Conservation (phyloP, 495 filamentous ascomycete species). For the Cladorrhinum samala region DNA sequence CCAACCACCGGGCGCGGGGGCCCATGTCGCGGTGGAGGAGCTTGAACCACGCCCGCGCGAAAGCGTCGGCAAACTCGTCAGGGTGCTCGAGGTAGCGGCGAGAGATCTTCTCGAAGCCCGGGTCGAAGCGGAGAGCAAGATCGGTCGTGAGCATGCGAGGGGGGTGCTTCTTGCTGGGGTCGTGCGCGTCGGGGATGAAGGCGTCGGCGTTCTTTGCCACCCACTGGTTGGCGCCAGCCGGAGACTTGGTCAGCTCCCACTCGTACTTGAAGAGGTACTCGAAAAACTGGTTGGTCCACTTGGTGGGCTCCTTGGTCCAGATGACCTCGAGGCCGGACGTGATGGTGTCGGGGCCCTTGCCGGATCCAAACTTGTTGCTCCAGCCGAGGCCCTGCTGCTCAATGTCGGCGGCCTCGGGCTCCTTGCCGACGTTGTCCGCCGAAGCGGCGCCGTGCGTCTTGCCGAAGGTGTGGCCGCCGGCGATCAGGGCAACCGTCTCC, state of each 20-base stretch:
- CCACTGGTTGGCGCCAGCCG: conserved; percentile 69
- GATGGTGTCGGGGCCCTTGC: conserved; percentile 61
- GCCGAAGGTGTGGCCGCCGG: conserved; percentile 68
- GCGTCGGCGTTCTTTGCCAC: conserved; percentile 58
- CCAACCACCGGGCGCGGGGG: conserved; percentile 58
- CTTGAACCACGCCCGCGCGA: conserved; percentile 72
- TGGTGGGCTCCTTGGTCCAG: conserved; percentile 64
- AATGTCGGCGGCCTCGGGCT: conserved; percentile 56
- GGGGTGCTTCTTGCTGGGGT: conserved; percentile 56
- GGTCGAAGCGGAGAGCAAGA: conserved; percentile 62
- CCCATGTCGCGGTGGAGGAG: conserved; percentile 69
- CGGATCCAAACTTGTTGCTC: conserved; percentile 50
- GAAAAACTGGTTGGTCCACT: conserved; percentile 62
- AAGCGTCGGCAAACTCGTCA: conserved; percentile 58
- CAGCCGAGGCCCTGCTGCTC: conserved; percentile 64
- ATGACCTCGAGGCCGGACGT: conserved; percentile 67
- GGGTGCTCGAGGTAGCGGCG: conserved; percentile 60
- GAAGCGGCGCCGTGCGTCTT: conserved; percentile 68
- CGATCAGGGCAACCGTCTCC: conserved; percentile 68
- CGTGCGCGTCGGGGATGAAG: conserved; percentile 62
- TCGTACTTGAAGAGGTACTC: conserved; percentile 70
- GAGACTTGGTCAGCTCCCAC: conserved; percentile 70
- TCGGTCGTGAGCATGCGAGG: conserved; percentile 67
- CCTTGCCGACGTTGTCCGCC: conserved; percentile 50
- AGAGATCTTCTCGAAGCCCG: conserved; percentile 65